A percentile compares a stretch with the other conserved stretches of the same genome.
Conservation (phyloP, 169 alveolate species). For the Cryptosporidium meleagridis region DNA sequence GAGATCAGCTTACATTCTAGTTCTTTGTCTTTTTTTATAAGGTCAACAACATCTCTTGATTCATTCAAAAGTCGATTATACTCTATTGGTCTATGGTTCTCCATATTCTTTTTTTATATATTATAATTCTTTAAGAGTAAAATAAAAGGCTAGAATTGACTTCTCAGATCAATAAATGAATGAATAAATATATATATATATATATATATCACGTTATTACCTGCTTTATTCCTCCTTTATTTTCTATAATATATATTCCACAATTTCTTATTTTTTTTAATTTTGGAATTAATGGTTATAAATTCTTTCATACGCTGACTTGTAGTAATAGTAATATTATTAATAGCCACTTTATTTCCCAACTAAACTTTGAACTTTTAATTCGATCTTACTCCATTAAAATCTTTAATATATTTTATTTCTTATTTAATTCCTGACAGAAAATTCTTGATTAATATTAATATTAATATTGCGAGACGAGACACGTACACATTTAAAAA, state of each 20-base stretch:
- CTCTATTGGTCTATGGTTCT: conserved; percentile 21
- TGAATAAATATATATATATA: too few relatives aligned
- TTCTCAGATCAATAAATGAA: too few relatives aligned
- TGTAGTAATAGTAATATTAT: too few relatives aligned
- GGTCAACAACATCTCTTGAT: neutral
- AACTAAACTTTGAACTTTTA: too few relatives aligned
- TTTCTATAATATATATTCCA: too few relatives aligned
- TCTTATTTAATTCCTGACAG: neutral
- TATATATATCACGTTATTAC: too few relatives aligned
- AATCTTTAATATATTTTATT: neutral
- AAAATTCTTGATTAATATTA: neutral
- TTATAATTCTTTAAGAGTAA: too few relatives aligned
- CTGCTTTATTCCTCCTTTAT: neutral
- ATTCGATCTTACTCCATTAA: too few relatives aligned
- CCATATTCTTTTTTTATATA: neutral
- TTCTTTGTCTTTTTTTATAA: conserved; percentile 10
- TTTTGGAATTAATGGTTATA: too few relatives aligned
- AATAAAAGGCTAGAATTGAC: neutral
- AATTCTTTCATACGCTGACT: too few relatives aligned
- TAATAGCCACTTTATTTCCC: neutral
- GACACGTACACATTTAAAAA: conserved; percentile 15
- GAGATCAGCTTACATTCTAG: conserved; percentile 29
- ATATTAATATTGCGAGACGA: conserved; percentile 31
- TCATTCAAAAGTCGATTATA: conserved; percentile 15
- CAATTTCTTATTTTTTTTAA: neutral